Evolutionary conservation across 805 yeast genomes (phyloP).

Genomic region (Candida taoyuanica): DNA sequence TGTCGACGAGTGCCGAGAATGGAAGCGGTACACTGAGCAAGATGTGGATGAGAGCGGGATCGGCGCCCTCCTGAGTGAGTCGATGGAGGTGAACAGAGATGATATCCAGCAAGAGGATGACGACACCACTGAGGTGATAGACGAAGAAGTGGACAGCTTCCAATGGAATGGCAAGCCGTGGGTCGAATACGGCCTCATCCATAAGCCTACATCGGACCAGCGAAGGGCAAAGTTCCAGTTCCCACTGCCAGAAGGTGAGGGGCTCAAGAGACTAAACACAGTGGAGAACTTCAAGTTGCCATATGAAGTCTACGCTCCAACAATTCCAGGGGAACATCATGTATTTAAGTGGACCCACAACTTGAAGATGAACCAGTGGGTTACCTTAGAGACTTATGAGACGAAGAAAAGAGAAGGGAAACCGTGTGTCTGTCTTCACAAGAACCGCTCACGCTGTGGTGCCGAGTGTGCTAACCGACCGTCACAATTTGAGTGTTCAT

Average conservation of each 20-base stretch:
- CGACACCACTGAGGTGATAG: background rate
- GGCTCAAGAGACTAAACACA: slow-evolving; percentile 13
- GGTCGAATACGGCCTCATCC: slow-evolving; percentile 22
- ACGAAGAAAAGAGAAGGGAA: background rate
- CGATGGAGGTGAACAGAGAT: background rate
- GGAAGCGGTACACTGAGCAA: slow-evolving; percentile 21
- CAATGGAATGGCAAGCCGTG: slow-evolving; percentile 15
- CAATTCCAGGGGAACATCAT: slow-evolving; percentile 18
- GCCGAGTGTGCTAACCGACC: slow-evolving; percentile 31
- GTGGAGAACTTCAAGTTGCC: slow-evolving; percentile 28
- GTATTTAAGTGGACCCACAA: slow-evolving; percentile 28
- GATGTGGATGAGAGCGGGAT: slow-evolving; percentile 11
- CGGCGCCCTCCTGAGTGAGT: background rate
- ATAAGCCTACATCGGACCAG: slow-evolving; percentile 9
- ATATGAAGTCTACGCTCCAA: slow-evolving; percentile 32
- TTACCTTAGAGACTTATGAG: background rate
- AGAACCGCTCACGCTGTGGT: slow-evolving; percentile 25
- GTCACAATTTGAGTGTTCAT: slow-evolving; percentile 32
- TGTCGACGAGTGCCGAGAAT: slow-evolving; percentile 15
- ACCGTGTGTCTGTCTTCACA: slow-evolving; percentile 21
- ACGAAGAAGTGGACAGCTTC: background rate
- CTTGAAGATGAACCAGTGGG: slow-evolving; percentile 21
- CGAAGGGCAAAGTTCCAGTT: slow-evolving; percentile 12
- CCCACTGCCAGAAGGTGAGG: slow-evolving; percentile 23
- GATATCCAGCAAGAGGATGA: too few species aligned